Base-by-base conservation (phyloP, 495 filamentous ascomycete genomes). In the Podospora pseudopauciseta region DNA sequence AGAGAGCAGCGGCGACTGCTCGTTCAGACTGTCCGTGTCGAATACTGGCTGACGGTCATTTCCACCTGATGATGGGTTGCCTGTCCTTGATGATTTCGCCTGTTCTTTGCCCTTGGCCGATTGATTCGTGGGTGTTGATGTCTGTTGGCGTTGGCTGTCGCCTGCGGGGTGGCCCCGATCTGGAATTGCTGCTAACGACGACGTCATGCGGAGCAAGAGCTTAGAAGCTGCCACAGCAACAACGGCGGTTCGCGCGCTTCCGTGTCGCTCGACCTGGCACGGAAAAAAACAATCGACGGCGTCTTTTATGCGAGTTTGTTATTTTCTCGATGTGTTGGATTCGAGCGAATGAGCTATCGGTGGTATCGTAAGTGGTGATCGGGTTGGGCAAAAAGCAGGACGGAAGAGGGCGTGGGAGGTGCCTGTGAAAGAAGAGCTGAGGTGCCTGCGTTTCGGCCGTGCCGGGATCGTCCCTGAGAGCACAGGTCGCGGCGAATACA, bases 1-100 rank as follows among this genome's bases (percentile, higher is more conserved):
- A 18, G 82, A 83, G 26, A 90, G 73, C 68, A 90, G 77, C 9
- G 88, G 88, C 39, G 87, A 89, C 30, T 83, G 77, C 74, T 90
- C 88, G 68, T 87, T 82, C 23, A 84, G 64, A 19, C 66, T 65
- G 59, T 78, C 75, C 15, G 60, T 60, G 18, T 63, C 69, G 44
- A 44, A 32, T 5, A 66, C 59, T 5, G 55, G 39, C 7, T 68
- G 57, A 13, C 18, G 60, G 6, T 70, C 67, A 55, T 70, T 71
- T 58, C 70, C 67, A 34, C 60, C 55, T 2, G 66, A 57, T 6
- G 66, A 57, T 19, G 28, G 56, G 62, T 72, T 34, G 9, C 60
- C 44, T 18, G 71, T 65, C 13, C 60, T 55, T 26, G 20, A 62
- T 59, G 32, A 44, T 6, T 63, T 63, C 20, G 71, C 20, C 9